Evolutionary conservation across 192 early-diverging fungal genomes (phyloP), one percentile per base, ranked within the genome.

Genomic region (Backusella luteola): DNA sequence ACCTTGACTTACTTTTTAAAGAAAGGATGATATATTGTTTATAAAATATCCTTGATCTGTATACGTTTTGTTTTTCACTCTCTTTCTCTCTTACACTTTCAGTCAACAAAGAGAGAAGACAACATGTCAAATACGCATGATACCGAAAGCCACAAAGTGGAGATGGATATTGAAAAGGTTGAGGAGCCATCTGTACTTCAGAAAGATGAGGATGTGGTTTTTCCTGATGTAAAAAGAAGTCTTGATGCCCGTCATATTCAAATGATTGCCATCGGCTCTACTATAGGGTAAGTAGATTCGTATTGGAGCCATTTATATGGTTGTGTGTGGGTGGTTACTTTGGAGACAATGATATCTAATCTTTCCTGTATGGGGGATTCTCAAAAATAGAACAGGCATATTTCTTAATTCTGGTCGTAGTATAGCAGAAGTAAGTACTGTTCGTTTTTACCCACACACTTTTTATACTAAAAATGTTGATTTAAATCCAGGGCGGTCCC

Each of bases 391-490:
- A 39, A 94, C 93, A 29, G 93, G 92, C 66, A 78, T 94, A 12
- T 93, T 93, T 77, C 83, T 93, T 69, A 93, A 92, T 53, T 86
- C 87, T 77, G 93, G 91, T 67, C 77, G 80, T 12, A 91, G 87
- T 19, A 85, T 96, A 26, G 88, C 90, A 2, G 44, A 77, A 0
- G 77, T 78, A 70, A 69, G 53, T 39, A 11, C 38, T 11, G 1
- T 11, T 38, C 2, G 19, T 26, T 17, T 15, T 39, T 42, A 52
- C 4, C 42, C 3, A 17, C 14, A 32, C 32, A 32, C 32, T 32
- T 44, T 44, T 4, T 44, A 44, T 17, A 44, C 14, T 44, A 4
- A 14, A 44, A 11, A 23, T 26, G 23, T 52, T 52, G 12, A 19
- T 49, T 29, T 32, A 34, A 34, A 73, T 6, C 34, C 14, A 78